Percentiles rank a stretch among this genome's conserved stretches.
These are phyloP conservation scores for Larix kaempferi DNA, from an alignment of 75 land plant genomes.

Conservation along the genomic window DNA sequence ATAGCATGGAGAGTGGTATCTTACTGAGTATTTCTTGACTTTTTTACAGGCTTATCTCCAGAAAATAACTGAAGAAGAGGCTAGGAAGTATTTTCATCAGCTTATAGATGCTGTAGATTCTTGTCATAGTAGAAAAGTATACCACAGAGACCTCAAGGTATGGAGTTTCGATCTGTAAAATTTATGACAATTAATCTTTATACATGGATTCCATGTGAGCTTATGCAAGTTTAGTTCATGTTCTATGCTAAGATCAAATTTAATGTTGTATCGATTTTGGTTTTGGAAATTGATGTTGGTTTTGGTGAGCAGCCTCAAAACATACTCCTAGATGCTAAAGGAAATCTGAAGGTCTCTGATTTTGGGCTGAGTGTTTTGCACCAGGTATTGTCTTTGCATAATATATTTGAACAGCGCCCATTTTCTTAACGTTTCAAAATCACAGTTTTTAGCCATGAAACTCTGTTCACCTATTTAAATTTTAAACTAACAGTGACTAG, in stretches of 20 bases:
- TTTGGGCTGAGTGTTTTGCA: conserved; percentile 31
- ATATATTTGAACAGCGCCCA: too few relatives aligned
- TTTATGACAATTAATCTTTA: not conserved
- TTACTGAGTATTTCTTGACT: not conserved
- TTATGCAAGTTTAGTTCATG: not conserved
- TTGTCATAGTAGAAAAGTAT: conserved; percentile 56
- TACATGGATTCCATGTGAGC: not conserved
- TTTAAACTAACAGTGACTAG: too few relatives aligned
- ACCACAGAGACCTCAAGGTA: conserved; percentile 66
- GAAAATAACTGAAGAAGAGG: conserved; percentile 35
- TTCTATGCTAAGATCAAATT: not conserved
- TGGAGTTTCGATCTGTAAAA: not conserved
- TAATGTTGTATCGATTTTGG: not conserved
- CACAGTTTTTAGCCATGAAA: too few relatives aligned
- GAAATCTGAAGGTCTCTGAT: conserved; percentile 28
- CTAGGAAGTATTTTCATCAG: conserved; percentile 58
- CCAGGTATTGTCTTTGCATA: conserved; percentile 6
- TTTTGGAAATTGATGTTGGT: not conserved
- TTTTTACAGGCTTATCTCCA: conserved; percentile 16
- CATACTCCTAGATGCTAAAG: conserved; percentile 18
- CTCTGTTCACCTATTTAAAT: too few relatives aligned
- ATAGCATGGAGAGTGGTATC: too few relatives aligned
- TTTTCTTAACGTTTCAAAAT: too few relatives aligned
- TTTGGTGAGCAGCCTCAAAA: conserved; percentile 23
- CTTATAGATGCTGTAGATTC: conserved; percentile 65